Evolutionary conservation across 108 stramenopile species (phyloP).

Genomic region (Skeletonema menzelii): DNA sequence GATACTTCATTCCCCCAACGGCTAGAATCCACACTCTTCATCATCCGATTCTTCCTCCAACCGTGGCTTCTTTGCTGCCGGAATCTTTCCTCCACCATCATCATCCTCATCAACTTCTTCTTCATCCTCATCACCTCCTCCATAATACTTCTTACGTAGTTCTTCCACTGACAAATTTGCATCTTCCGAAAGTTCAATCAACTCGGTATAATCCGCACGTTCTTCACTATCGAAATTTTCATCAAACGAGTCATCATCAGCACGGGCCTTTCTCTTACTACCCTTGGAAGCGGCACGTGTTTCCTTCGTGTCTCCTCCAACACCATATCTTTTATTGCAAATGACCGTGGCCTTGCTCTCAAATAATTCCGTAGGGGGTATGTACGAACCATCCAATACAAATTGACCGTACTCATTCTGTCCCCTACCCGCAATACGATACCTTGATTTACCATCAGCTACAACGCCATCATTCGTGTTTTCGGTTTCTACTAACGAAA

Average conservation of each 20-base stretch:
- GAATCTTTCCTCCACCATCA: constrained; percentile 10
- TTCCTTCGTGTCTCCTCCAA: constrained; percentile 14
- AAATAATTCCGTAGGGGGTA: not conserved
- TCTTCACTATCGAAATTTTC: constrained; percentile 37
- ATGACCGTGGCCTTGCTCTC: not conserved
- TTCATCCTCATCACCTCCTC: constrained; percentile 28
- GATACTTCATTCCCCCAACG: not conserved
- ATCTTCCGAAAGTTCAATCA: constrained; percentile 63
- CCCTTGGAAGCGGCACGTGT: constrained; percentile 1
- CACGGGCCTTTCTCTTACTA: constrained; percentile 9
- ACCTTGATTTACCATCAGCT: not conserved
- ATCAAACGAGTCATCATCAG: constrained; percentile 29
- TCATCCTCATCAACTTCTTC: constrained; percentile 19
- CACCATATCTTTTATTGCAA: constrained; percentile 30
- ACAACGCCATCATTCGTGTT: not conserved
- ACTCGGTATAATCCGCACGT: constrained; percentile 51
- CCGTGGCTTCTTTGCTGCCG: constrained; percentile 23
- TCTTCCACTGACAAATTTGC: constrained; percentile 61
- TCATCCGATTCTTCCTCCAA: constrained; percentile 42
- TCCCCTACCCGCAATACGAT: constrained; percentile 36
- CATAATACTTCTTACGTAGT: constrained; percentile 55
- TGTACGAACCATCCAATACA: constrained; percentile 30
- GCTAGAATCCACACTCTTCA: constrained; percentile 40
- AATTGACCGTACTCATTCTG: constrained; percentile 47
- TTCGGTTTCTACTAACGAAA: not conserved